Evolutionary conservation across 2,329 filamentous ascomycete species (phyloP).

Genomic region (Penicillium sp.): DNA sequence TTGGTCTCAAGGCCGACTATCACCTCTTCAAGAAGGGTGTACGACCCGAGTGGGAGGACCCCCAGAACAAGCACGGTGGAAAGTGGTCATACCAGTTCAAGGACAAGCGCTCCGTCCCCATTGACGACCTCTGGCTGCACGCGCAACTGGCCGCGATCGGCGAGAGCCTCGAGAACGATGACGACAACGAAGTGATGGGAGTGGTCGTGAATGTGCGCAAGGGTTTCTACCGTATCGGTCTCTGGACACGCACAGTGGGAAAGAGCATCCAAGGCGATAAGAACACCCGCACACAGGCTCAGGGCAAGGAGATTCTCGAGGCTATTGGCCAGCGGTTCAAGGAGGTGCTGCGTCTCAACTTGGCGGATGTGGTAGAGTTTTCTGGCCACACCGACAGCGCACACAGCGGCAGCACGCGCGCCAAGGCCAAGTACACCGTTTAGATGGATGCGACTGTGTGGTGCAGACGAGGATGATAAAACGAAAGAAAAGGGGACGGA

Average conservation of each 20-base stretch:
- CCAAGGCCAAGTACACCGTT: constrained; percentile 89
- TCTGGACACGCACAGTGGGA: constrained; percentile 95
- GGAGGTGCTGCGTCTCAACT: constrained; percentile 77
- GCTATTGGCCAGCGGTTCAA: constrained; percentile 90
- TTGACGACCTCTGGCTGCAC: constrained; percentile 94
- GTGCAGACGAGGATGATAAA: constrained; percentile 18
- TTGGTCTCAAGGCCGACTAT: constrained; percentile 97
- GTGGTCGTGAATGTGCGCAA: constrained; percentile 99
- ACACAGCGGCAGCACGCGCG: constrained; percentile 87
- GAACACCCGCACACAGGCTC: constrained; percentile 71
- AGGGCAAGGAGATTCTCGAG: constrained; percentile 80
- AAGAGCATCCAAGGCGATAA: constrained; percentile 76
- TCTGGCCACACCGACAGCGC: constrained; percentile 94
- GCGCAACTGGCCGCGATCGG: constrained; percentile 96
- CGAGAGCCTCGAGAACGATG: constrained; percentile 93
- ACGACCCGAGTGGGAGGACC: constrained; percentile 96
- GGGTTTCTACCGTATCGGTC: constrained; percentile 94
- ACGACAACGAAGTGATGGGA: constrained; percentile 95
- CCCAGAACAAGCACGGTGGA: constrained; percentile 97
- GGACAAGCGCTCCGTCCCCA: constrained; percentile 86
- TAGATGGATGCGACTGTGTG: constrained; percentile 48
- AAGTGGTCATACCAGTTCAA: constrained; percentile 99
- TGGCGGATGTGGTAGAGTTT: constrained; percentile 82
- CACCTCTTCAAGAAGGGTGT: constrained; percentile 98
- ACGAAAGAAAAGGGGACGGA: constrained; percentile 15